phyloP scores from a whole-genome alignment of 495 filamentous ascomycete species.

The Neurospora cerealis region DNA sequence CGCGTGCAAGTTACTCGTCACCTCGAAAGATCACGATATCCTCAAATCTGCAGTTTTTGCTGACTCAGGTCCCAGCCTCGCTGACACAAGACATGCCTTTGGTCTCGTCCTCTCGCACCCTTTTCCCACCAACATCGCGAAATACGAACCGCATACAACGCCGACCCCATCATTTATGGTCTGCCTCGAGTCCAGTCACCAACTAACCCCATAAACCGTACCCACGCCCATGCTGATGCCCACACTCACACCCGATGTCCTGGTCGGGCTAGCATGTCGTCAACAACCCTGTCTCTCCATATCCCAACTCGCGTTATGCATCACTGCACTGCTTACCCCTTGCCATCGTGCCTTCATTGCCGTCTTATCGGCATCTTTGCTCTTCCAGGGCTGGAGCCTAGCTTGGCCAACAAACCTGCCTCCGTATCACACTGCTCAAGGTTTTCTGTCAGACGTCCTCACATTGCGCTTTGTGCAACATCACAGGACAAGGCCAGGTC shows the following conservation, averaged over 20 bases:
- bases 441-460: neutral
- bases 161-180: neutral
- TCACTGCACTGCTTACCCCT: neutral
- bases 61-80: neutral
- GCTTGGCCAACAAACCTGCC: neutral
- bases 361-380: neutral
- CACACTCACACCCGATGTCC: neutral
- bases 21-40: neutral
- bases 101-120: neutral
- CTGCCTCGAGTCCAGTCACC: neutral
- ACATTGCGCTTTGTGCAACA: neutral
- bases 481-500: neutral
- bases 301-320: neutral
- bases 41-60: neutral
- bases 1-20: neutral
- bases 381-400: neutral
- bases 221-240: neutral
- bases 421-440: neutral
- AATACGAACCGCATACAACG: neutral
- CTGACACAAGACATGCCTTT: neutral
- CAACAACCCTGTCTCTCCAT: neutral
- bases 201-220: neutral
- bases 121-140: neutral
- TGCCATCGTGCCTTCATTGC: neutral
- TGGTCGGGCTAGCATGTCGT: neutral